Percentiles rank a stretch among this genome's conserved stretches.
Conservation (phyloP, 345 rosid genomes). For the Eucalyptus paniculata region DNA sequence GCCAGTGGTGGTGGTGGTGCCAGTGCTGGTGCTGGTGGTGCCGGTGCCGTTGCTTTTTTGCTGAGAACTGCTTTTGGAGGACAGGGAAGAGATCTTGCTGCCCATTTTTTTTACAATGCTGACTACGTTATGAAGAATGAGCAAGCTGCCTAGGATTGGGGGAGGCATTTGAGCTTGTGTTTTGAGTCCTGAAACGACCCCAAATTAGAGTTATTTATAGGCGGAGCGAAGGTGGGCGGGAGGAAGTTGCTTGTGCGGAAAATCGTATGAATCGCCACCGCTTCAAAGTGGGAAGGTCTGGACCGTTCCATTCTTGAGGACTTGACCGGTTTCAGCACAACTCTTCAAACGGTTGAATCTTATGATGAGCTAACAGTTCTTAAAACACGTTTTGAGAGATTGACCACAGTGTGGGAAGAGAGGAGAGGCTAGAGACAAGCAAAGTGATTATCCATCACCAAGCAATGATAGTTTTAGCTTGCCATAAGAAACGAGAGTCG, state of each 20-base stretch:
- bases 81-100: background rate
- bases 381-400: background rate
- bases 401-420: background rate
- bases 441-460: background rate
- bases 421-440: background rate
- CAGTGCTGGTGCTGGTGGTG: background rate
- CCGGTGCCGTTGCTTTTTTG: background rate
- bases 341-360: background rate
- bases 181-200: background rate
- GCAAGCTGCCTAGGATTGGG: background rate
- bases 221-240: background rate
- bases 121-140: background rate
- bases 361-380: background rate
- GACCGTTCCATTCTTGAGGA: background rate
- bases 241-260: conserved; percentile 10
- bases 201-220: background rate
- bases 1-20: too few relatives aligned
- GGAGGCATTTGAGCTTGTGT: background rate
- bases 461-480: background rate
- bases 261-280: background rate
- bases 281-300: background rate
- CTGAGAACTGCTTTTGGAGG: background rate
- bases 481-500: background rate
- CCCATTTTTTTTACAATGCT: background rate
- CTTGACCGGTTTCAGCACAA: background rate